Percentiles rank a stretch among this genome's conserved stretches.
These are phyloP conservation scores for Apophysomyces elegans DNA, from an alignment of 371 early-diverging fungal species.

Conservation along the genomic window DNA sequence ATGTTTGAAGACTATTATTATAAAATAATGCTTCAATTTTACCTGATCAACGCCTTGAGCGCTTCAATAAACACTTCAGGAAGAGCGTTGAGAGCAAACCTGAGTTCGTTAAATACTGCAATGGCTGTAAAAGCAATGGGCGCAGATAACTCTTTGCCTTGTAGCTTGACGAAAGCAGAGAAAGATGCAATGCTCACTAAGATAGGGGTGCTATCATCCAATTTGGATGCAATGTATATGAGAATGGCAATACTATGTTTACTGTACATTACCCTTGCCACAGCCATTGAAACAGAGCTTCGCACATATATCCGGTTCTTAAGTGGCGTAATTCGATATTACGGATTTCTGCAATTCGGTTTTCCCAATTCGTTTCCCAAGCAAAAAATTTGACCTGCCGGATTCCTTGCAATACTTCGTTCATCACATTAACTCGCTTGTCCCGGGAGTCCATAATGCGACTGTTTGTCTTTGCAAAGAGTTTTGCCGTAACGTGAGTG, in stretches of 20 bases:
- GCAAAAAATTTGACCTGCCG: constrained; percentile 78
- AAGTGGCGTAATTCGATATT: constrained; percentile 55
- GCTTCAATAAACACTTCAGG: constrained; percentile 58
- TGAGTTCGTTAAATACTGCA: constrained; percentile 58
- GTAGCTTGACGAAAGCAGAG: constrained; percentile 59
- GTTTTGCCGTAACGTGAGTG: constrained; percentile 57
- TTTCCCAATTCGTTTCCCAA: constrained; percentile 55
- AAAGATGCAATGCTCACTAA: constrained; percentile 61
- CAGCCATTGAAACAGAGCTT: constrained; percentile 31
- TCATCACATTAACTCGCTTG: constrained; percentile 57
- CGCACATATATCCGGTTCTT: constrained; percentile 35
- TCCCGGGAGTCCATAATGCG: constrained; percentile 58
- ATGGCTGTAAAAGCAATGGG: constrained; percentile 68
- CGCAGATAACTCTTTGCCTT: constrained; percentile 62
- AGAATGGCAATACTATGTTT: not conserved
- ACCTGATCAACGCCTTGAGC: constrained; percentile 46
- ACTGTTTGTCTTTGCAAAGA: constrained; percentile 55
- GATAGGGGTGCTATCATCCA: constrained; percentile 51
- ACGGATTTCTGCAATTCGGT: constrained; percentile 51
- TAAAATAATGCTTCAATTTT: not conserved
- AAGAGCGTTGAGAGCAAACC: constrained; percentile 59
- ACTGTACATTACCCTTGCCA: constrained; percentile 42
- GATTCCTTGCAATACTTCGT: constrained; percentile 66
- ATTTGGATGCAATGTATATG: not conserved
- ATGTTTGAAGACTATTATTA: not conserved